Conservation (phyloP, 2,329 filamentous ascomycete species). For the Fusarium falciforme region DNA sequence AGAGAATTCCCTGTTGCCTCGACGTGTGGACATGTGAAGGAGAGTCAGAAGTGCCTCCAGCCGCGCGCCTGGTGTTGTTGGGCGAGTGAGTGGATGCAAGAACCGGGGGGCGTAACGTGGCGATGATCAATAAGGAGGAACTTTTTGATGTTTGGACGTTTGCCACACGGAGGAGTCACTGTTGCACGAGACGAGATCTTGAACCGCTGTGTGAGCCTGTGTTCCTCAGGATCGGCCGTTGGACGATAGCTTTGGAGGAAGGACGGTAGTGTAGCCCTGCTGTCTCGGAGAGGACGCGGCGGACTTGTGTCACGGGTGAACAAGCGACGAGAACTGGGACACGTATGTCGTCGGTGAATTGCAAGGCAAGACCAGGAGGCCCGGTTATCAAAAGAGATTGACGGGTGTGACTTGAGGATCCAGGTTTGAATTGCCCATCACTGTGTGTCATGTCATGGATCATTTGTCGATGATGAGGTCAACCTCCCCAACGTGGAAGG, state of each 20-base stretch:
- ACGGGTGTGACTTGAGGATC: background rate
- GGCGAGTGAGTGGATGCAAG: background rate
- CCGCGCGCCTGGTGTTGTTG: conserved; percentile 4
- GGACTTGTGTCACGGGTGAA: background rate
- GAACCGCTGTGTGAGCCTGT: background rate
- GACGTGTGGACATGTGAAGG: background rate
- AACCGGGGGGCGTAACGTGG: background rate
- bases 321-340: background rate
- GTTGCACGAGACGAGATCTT: conserved; percentile 3
- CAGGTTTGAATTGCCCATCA: background rate
- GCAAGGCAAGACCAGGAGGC: background rate
- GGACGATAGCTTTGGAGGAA: background rate
- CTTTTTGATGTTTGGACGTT: background rate
- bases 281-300: conserved; percentile 1
- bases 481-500: background rate
- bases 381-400: background rate
- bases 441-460: background rate
- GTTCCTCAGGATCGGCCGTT: background rate
- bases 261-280: background rate
- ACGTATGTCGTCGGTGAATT: background rate
- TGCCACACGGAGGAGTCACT: background rate
- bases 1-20: background rate
- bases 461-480: background rate
- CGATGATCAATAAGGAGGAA: background rate
- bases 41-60: background rate